Evolutionary conservation across 352 stramenopile genomes (phyloP).

Genomic region (Peronospora destructor): DNA sequence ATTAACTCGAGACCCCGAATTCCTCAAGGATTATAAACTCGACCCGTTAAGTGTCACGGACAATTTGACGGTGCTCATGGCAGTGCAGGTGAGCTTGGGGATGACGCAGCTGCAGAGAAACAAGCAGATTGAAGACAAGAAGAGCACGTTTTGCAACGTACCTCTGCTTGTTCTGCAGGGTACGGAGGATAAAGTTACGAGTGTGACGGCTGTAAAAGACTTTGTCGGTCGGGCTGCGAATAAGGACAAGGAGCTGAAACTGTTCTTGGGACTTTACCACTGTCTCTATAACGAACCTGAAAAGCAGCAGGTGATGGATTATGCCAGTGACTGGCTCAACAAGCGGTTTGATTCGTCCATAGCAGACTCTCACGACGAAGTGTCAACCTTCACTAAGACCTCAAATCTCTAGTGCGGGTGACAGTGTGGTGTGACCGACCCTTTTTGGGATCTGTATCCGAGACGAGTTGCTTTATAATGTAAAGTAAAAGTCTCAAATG

Average conservation of each 20-base stretch:
- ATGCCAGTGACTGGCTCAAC: constrained; percentile 42
- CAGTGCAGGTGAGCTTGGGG: constrained; percentile 28
- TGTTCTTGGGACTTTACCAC: constrained; percentile 50
- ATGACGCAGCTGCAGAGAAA: constrained; percentile 32
- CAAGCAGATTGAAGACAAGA: constrained; percentile 25
- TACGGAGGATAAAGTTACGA: constrained; percentile 45
- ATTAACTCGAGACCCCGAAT: constrained; percentile 29
- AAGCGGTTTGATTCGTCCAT: constrained; percentile 7
- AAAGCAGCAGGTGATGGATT: constrained; percentile 39
- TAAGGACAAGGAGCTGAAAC: constrained; percentile 51
- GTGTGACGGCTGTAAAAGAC: constrained; percentile 31
- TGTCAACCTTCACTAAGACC: constrained; percentile 4
- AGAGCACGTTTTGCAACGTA: constrained; percentile 27
- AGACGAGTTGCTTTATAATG: background rate
- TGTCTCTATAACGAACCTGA: constrained; percentile 59
- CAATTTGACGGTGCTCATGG: constrained; percentile 41
- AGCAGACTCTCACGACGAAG: background rate
- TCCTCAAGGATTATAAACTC: constrained; percentile 45
- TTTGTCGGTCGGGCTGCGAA: constrained; percentile 39
- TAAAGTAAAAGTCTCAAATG: background rate
- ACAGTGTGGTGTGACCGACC: background rate
- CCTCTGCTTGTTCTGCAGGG: constrained; percentile 39
- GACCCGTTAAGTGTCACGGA: constrained; percentile 45
- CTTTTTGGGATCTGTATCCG: background rate
- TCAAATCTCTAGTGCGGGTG: constrained; percentile 22